Base-by-base conservation (phyloP, 495 filamentous ascomycete species). In the Penicillium egyptiacum region DNA sequence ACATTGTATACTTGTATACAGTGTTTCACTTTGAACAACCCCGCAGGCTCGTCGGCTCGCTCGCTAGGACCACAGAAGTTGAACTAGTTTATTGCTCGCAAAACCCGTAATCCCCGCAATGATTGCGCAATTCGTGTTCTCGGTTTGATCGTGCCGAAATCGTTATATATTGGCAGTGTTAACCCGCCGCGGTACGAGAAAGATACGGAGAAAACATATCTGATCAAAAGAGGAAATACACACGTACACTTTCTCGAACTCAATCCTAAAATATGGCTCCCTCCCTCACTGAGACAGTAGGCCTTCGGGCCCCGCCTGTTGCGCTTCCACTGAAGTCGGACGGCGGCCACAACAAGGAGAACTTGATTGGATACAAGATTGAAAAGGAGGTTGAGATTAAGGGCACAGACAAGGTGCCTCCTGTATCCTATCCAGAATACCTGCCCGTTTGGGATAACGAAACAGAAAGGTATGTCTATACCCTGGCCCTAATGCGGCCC, bases 381-480 rank as follows among this genome's bases (percentile, higher is more conserved):
- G 68, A 74, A 17, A 71, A 74, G 47, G 71, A 75, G 2, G 55
- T 66, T 12, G 78, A 81, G 53, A 52, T 74, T 22, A 71, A 79
- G 53, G 79, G 79, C 9, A 75, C 75, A 46, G 65, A 61, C 10
- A 78, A 71, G 60, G 72, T 76, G 53, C 65, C 71, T 20, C 71
- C 75, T 72, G 86, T 80, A 0, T 70, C 75, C 12, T 92, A 88
- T 64, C 85, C 84, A 1, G 78, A 92, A 65, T 93, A 93, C 68
- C 80, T 93, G 11, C 88, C 88, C 9, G 86, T 84, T 3, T 92
- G 88, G 88, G 80, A 89, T 60, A 84, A 78, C 61, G 69, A 79
- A 65, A 78, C 71, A 8, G 67, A 66, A 52, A 70, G 70, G 74
- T 77, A 65, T 45, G 49, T 35, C 2, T 16, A 5, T 40, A 22